Evolutionary conservation across 1,284 basidiomycete species (phyloP), one percentile per base, ranked within the genome.

Genomic region (Cryptococcus wingfieldii): DNA sequence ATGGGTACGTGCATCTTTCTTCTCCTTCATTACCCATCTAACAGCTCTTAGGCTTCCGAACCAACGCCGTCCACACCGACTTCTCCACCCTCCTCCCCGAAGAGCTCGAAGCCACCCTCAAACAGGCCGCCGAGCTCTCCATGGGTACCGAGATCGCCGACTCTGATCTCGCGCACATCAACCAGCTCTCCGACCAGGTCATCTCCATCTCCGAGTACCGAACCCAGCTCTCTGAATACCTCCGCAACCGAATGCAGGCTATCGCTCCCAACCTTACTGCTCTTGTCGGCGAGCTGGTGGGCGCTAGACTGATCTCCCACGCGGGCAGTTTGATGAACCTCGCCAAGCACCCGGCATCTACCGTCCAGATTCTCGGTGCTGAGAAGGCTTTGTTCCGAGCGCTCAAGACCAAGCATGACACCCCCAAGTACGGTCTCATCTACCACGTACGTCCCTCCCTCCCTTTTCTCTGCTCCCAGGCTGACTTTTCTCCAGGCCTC

Each of bases 121-220:
- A 95, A 79, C 86, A 88, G 44, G 91, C 93, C 42, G 90, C 93
- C 39, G 90, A 91, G 79, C 89, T 97, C 60, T 95, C 91, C 27
- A 98, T 98, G 95, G 95, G 95, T 69, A 98, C 95, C 45, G 95
- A 98, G 79, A 97, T 98, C 62, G 93, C 92, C 51, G 90, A 97
- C 61, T 86, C 88, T 47, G 95, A 98, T 75, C 91, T 98, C 71
- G 81, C 84, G 28, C 94, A 98, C 81, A 98, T 98, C 76, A 84
- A 92, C 79, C 87, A 90, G 45, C 84, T 98, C 25, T 95, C 91
- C 73, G 94, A 98, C 78, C 96, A 98, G 78, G 92, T 98, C 68
- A 95, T 98, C 73, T 86, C 89, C 63, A 95, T 98, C 75, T 87
- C 91, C 54, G 84, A 88, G 61, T 98, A 98, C 81, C 89, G 95